Evolutionary conservation across 805 yeast genomes (phyloP).

Genomic region (Saturnispora zaruensis): DNA sequence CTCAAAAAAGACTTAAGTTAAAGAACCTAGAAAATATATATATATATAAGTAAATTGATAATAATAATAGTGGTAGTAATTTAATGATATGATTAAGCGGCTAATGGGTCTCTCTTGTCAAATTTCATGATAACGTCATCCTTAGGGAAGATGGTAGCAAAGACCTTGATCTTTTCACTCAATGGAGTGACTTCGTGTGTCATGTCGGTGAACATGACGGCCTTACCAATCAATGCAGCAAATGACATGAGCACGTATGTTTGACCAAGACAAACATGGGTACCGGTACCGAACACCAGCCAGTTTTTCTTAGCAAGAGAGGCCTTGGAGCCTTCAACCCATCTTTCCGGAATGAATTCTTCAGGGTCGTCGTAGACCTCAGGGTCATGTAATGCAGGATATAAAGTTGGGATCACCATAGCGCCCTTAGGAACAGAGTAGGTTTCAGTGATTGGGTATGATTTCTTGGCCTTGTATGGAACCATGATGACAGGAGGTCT

Average conservation of each 20-base stretch:
- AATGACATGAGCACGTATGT: conserved; percentile 86
- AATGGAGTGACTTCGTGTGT: conserved; percentile 73
- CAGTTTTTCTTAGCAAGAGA: conserved; percentile 77
- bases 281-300: conserved; percentile 96
- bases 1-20: neutral
- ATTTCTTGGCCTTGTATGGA: conserved; percentile 85
- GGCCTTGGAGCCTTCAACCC: conserved; percentile 74
- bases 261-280: conserved; percentile 94
- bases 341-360: conserved; percentile 90
- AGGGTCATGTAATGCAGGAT: conserved; percentile 95
- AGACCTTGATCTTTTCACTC: conserved; percentile 88
- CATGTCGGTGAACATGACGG: conserved; percentile 71
- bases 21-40: neutral
- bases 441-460: conserved; percentile 71
- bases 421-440: conserved; percentile 96
- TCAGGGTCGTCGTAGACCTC: conserved; percentile 95
- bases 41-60: neutral
- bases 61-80: neutral
- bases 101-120: conserved; percentile 50
- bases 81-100: conserved; percentile 1
- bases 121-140: conserved; percentile 85
- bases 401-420: conserved; percentile 92
- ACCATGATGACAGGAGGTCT: conserved; percentile 99
- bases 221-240: conserved; percentile 86
- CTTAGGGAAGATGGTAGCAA: conserved; percentile 96